These are phyloP conservation scores for Cyclocybe cylindracea DNA, from an alignment of 768 basidiomycete genomes.

Conservation along the genomic window DNA sequence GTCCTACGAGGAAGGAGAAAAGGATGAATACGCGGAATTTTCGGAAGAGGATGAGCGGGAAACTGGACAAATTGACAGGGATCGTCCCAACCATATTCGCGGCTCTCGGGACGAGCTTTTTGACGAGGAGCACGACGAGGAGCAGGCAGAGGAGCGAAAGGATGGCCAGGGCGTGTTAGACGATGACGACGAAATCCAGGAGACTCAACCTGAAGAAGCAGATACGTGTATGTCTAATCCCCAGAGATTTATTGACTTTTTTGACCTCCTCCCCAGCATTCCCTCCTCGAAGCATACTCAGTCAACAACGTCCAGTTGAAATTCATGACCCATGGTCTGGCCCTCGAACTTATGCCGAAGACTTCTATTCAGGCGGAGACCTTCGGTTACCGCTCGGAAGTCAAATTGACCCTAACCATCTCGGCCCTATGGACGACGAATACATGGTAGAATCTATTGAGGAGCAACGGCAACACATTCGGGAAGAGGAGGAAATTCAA, in stretches of 20 bases:
- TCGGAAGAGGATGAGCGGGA: constrained; percentile 11
- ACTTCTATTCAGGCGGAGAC: constrained; percentile 45
- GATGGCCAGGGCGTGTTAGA: background rate
- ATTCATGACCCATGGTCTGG: constrained; percentile 35
- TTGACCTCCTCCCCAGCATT: constrained; percentile 8
- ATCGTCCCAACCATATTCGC: background rate
- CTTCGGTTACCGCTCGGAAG: constrained; percentile 12
- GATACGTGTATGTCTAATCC: constrained; percentile 28
- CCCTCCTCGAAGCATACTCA: constrained; percentile 9
- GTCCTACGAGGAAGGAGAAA: constrained; percentile 17
- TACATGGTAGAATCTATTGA: background rate
- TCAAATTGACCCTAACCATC: constrained; percentile 23
- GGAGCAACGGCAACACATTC: constrained; percentile 15
- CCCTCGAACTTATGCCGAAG: constrained; percentile 33
- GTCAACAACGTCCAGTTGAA: constrained; percentile 17
- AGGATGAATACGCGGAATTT: constrained; percentile 11
- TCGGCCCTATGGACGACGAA: constrained; percentile 21
- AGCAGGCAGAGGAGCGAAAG: constrained; percentile 6
- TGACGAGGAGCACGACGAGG: background rate
- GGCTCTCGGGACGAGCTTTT: background rate
- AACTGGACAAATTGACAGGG: constrained; percentile 3
- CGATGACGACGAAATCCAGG: constrained; percentile 22
- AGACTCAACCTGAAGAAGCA: constrained; percentile 30
- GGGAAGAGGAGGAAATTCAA: constrained; percentile 14
- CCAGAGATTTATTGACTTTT: background rate